Percentiles rank a stretch among this genome's conserved stretches.
Evolutionary conservation across 768 basidiomycete species (phyloP).

Genomic region (Podaxis pistillaris): DNA sequence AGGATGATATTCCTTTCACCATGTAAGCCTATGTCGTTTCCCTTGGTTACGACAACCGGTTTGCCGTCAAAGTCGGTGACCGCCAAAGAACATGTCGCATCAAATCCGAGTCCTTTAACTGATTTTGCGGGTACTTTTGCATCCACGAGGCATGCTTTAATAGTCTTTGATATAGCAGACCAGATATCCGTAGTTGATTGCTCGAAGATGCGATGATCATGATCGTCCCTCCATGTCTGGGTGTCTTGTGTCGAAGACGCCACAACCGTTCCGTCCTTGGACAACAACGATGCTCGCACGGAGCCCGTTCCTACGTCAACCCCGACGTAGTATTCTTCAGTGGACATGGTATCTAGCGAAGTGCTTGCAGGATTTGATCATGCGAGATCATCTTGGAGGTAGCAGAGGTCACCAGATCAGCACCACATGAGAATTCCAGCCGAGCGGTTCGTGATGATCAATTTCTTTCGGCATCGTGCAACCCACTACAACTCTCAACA

Average conservation of each 20-base stretch:
- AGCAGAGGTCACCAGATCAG: constrained; percentile 9
- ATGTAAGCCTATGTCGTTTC: constrained; percentile 54
- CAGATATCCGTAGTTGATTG: constrained; percentile 92
- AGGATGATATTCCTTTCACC: constrained; percentile 87
- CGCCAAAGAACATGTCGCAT: constrained; percentile 95
- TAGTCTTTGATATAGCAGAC: constrained; percentile 60
- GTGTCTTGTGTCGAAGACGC: constrained; percentile 82
- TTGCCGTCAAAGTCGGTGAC: constrained; percentile 74
- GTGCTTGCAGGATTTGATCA: not conserved
- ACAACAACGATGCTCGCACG: constrained; percentile 81
- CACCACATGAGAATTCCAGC: not conserved
- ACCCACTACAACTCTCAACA: not conserved
- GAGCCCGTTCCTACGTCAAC: constrained; percentile 94
- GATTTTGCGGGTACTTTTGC: constrained; percentile 39
- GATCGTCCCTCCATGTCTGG: constrained; percentile 79
- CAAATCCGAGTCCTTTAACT: constrained; percentile 90
- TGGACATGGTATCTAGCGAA: constrained; percentile 29
- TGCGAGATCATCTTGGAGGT: constrained; percentile 8
- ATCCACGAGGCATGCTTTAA: constrained; percentile 60
- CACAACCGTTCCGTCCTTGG: constrained; percentile 61
- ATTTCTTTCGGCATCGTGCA: not conserved
- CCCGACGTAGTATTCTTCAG: constrained; percentile 60
- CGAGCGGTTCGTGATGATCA: too few species aligned
- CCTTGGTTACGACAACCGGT: constrained; percentile 74
- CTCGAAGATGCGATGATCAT: constrained; percentile 93